phyloP scores from a whole-genome alignment of 2,329 filamentous ascomycete genomes.

The Leptographium procerum region DNA sequence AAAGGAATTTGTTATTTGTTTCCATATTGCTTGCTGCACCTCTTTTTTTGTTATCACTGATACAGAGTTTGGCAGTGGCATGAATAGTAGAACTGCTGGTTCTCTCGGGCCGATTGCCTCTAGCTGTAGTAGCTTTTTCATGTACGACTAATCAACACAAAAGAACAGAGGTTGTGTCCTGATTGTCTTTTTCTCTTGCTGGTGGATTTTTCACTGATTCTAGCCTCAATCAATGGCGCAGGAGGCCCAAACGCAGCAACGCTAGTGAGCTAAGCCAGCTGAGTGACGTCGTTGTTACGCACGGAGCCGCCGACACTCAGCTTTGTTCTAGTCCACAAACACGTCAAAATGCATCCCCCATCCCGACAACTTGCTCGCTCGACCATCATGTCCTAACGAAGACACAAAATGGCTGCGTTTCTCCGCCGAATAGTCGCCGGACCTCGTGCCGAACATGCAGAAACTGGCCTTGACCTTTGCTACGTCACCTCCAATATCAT shows the following conservation, averaged over 20 bases:
- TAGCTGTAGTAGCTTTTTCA: not conserved
- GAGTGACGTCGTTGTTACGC: not conserved
- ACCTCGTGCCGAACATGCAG: conserved; percentile 70
- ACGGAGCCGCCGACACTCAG: not conserved
- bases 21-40: not conserved
- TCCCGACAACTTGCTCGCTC: not conserved
- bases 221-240: no score
- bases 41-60: not conserved
- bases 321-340: not conserved
- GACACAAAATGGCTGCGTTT: conserved; percentile 51
- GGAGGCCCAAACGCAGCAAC: no score
- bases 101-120: not conserved
- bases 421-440: conserved; percentile 87
- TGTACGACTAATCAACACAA: not conserved
- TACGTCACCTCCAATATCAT: conserved; percentile 81
- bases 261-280: not conserved
- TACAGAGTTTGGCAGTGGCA: not conserved
- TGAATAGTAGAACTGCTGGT: not conserved
- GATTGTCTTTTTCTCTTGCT: not conserved
- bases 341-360: not conserved
- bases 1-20: not conserved
- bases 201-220: not conserved
- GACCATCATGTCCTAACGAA: not conserved
- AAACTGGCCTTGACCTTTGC: conserved; percentile 85
- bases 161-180: no score